Evolutionary conservation across 768 basidiomycete genomes (phyloP), one percentile per base, ranked within the genome.

Genomic region (Brasilioporus rufonigricans): DNA sequence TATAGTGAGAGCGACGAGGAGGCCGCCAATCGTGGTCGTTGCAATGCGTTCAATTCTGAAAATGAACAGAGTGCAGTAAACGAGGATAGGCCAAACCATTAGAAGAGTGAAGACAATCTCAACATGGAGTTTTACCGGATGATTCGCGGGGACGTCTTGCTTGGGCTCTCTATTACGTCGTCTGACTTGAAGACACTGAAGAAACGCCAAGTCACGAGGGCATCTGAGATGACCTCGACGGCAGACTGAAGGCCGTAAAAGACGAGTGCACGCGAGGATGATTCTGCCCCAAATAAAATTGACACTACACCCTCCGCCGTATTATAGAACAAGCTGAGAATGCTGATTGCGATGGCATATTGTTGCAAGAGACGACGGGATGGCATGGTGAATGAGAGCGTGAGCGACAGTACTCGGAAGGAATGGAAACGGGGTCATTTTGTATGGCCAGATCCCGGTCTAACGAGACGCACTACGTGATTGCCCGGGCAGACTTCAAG

Each of bases 211-310:
- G 76, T 56, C 24, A 79, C 79, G 14, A 80, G 66, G 44, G 65
- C 27, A 4, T 77, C 71, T 19, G 78, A 79, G 47, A 74, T 63
- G 32, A 79, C 77, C 55, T 80, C 79, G 36, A 79, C 75, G 4
- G 61, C 76, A 0, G 78, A 79, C 40, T 80, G 79, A 16, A 80
- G 71, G 1, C 79, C 78, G 44, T 76, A 80, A 65, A 80, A 80
- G 26, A 80, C 65, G 38, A 80, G 72, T 8, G 79, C 71, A 5
- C 65, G 70, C 1, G 78, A 80, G 4, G 71, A 69, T 12, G 77
- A 74, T 31, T 78, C 77, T 48, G 72, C 67, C 1, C 79, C 78
- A 47, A 80, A 76, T 19, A 73, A 64, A 33, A 80, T 68, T 8
- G 78, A 79, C 16, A 80, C 44, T 1, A 67, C 71, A 10, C 78